These are phyloP conservation scores for Pseudomicrostroma phylloplanum DNA, from an alignment of 1,284 basidiomycete species.

Conservation along the genomic window DNA sequence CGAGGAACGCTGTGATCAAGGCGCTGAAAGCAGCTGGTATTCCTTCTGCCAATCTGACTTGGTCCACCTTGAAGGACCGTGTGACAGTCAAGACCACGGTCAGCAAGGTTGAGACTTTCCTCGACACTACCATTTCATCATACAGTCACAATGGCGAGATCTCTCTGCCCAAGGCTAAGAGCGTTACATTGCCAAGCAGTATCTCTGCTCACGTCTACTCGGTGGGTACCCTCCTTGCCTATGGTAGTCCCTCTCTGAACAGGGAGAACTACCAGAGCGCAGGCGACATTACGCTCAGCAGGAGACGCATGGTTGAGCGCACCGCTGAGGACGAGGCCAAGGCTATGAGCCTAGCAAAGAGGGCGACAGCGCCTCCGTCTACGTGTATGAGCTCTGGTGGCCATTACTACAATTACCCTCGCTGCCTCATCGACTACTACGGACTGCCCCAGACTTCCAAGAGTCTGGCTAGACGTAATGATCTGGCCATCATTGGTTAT, in stretches of 20 bases:
- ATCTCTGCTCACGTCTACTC: constrained; percentile 5
- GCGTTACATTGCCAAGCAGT: not conserved
- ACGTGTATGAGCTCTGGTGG: not conserved
- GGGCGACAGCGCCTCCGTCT: not conserved
- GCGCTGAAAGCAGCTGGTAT: not conserved
- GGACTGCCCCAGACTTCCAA: not conserved
- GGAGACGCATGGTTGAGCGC: not conserved
- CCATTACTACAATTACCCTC: not conserved
- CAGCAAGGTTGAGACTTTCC: not conserved
- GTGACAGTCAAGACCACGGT: constrained; percentile 1
- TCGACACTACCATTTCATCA: not conserved
- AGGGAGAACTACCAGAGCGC: not conserved
- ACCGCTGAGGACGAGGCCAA: not conserved
- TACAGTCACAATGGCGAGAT: not conserved
- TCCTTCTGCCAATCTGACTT: not conserved
- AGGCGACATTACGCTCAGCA: not conserved
- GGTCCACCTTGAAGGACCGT: not conserved
- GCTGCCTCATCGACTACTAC: constrained; percentile 1
- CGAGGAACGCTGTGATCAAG: not conserved
- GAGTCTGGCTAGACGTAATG: not conserved
- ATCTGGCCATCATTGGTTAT: constrained; percentile 1
- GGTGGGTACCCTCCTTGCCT: constrained; percentile 1
- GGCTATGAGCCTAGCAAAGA: not conserved
- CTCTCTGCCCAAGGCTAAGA: not conserved
- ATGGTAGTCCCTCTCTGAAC: not conserved